Evolutionary conservation across 225 moss, liverwort and hornwort genomes (phyloP).

Genomic region (Bryoerythrophyllum caledonicum): DNA sequence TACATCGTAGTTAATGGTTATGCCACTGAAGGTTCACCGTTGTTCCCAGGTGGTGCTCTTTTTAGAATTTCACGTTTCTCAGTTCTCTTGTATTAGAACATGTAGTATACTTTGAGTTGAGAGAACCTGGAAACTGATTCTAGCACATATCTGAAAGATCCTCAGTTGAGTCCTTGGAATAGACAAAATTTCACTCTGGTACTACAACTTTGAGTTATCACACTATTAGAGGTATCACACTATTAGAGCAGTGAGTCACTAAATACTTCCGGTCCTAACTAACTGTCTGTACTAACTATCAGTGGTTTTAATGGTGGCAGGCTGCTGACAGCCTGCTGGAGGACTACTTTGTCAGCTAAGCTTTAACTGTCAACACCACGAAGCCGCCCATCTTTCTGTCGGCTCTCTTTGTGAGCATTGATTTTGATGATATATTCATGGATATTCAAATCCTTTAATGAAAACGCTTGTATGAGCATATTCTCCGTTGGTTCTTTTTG

Average conservation of each 20-base stretch:
- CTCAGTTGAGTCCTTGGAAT: background rate
- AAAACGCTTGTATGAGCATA: conserved; percentile 20
- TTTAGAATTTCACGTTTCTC: background rate
- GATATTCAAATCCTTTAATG: conserved; percentile 23
- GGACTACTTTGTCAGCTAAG: conserved; percentile 40
- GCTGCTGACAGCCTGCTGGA: conserved; percentile 38
- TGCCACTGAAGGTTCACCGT: background rate
- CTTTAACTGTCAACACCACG: conserved; percentile 41
- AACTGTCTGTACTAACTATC: conserved; percentile 27
- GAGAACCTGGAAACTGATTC: background rate
- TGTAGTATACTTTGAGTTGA: background rate
- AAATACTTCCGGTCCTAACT: conserved; percentile 7
- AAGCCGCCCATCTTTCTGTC: conserved; percentile 35
- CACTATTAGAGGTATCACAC: no score
- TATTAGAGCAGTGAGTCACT: background rate
- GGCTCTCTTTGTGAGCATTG: conserved; percentile 32
- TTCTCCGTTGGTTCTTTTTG: conserved; percentile 15
- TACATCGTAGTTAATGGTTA: background rate
- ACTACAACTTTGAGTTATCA: background rate
- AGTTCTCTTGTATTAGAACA: background rate
- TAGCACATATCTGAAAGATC: background rate
- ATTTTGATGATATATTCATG: conserved; percentile 18
- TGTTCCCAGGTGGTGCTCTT: background rate
- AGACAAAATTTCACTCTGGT: background rate
- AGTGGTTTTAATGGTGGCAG: conserved; percentile 34